Percentiles rank a stretch among this genome's conserved stretches.
Conservation (phyloP, 768 basidiomycete genomes). For the Mrakia gelida region DNA sequence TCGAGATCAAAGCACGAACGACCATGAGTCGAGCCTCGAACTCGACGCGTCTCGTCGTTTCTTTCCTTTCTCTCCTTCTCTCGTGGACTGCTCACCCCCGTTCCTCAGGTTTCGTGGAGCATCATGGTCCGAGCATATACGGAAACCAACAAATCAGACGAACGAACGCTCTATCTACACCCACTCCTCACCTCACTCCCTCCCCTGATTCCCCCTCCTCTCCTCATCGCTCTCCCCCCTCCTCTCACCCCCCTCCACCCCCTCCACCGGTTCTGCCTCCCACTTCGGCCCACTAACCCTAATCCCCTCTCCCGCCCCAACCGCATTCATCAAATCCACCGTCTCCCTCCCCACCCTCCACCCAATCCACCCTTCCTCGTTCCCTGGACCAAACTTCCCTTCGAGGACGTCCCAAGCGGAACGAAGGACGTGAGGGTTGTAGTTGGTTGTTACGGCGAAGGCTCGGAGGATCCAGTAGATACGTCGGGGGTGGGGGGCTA, state of each 20-base stretch:
- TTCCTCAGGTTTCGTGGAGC: too few relatives aligned
- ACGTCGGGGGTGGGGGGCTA: constrained; percentile 4
- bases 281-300: neutral
- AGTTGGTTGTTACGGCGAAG: constrained; percentile 9
- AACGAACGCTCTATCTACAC: too few relatives aligned
- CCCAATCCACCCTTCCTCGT: constrained; percentile 27
- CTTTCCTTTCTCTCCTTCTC: too few relatives aligned
- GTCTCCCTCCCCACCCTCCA: constrained; percentile 18
- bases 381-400: constrained; percentile 31
- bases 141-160: too few relatives aligned
- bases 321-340: constrained; percentile 3
- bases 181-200: too few relatives aligned
- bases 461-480: constrained; percentile 25
- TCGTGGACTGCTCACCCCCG: too few relatives aligned
- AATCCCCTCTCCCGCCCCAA: constrained; percentile 2
- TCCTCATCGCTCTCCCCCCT: too few relatives aligned
- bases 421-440: constrained; percentile 18
- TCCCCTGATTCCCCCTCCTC: too few relatives aligned
- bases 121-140: too few relatives aligned
- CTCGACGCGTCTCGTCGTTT: neutral
- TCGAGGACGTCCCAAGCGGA: constrained; percentile 14
- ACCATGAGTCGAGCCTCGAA: too few relatives aligned
- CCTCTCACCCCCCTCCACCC: neutral
- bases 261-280: neutral
- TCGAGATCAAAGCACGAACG: too few relatives aligned